Evolutionary conservation across 371 early-diverging fungal species (phyloP).

Genomic region (Chytridium lagenaria): DNA sequence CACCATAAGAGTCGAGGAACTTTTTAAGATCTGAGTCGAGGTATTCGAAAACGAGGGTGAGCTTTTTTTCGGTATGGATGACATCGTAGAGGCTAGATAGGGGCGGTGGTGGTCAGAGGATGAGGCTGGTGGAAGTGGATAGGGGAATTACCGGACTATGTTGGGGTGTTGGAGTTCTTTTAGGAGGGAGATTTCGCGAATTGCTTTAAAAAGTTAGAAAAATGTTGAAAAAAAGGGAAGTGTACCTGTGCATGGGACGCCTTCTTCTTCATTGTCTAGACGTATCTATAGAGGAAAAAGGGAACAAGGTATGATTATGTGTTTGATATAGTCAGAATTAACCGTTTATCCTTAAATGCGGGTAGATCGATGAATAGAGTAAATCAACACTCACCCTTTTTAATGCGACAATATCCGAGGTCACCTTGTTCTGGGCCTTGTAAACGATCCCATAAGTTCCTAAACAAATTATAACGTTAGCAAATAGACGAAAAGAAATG

Average conservation of each 20-base stretch:
- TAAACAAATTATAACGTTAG: no score
- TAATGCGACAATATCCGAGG: constrained; percentile 93
- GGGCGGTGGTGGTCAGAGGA: neutral
- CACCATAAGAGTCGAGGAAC: constrained; percentile 77
- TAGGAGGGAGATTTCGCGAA: constrained; percentile 95
- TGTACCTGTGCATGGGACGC: constrained; percentile 55
- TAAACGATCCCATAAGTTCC: constrained; percentile 99
- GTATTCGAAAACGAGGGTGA: constrained; percentile 98
- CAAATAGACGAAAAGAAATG: neutral
- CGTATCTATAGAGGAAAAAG: constrained; percentile 50
- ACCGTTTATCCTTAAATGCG: neutral
- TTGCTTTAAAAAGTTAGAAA: constrained; percentile 38
- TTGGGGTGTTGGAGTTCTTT: constrained; percentile 95
- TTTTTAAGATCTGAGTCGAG: constrained; percentile 98
- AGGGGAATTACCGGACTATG: constrained; percentile 82
- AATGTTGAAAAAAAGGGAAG: neutral
- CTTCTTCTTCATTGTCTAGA: constrained; percentile 59
- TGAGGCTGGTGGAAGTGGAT: no score
- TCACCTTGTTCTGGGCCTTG: constrained; percentile 89
- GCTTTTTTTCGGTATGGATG: constrained; percentile 96
- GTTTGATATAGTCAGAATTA: neutral
- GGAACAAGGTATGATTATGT: no score
- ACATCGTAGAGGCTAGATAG: constrained; percentile 92
- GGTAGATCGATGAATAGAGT: neutral
- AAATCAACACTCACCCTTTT: constrained; percentile 82